A percentile compares a stretch with the other conserved stretches of the same genome.
These are phyloP conservation scores for Paecilomyces formosus DNA, from an alignment of 2,329 filamentous ascomycete genomes.

Conservation along the genomic window DNA sequence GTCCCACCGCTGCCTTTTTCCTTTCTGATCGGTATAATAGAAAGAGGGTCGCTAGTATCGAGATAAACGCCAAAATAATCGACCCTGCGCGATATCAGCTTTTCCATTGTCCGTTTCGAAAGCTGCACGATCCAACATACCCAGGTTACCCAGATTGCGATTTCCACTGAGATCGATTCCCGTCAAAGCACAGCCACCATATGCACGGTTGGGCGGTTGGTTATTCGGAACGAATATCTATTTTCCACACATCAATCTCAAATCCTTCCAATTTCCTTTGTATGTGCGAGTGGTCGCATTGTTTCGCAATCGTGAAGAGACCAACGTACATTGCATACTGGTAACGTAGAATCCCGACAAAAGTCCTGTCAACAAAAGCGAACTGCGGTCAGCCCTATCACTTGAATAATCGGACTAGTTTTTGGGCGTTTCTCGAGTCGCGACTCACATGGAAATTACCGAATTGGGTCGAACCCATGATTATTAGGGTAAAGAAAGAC, in stretches of 20 bases:
- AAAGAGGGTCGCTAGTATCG: constrained; percentile 60
- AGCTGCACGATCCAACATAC: constrained; percentile 36
- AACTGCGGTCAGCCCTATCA: constrained; percentile 13
- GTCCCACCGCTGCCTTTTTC: constrained; percentile 88
- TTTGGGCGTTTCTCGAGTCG: not conserved
- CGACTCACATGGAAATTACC: constrained; percentile 50
- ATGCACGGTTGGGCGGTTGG: constrained; percentile 54
- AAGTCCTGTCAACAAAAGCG: constrained; percentile 53
- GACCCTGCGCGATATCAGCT: constrained; percentile 53
- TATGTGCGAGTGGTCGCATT: not conserved
- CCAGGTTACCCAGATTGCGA: constrained; percentile 71
- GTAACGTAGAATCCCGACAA: constrained; percentile 75
- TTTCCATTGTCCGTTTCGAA: constrained; percentile 21
- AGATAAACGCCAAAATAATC: constrained; percentile 71
- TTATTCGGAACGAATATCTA: constrained; percentile 59
- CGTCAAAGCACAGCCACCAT: constrained; percentile 62
- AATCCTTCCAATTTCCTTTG: constrained; percentile 1
- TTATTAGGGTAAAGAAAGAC: constrained; percentile 8
- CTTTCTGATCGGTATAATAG: constrained; percentile 74
- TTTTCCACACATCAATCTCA: constrained; percentile 9
- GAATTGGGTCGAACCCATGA: constrained; percentile 49
- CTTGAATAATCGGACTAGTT: not conserved
- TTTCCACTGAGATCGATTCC: constrained; percentile 66
- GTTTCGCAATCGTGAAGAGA: not conserved
- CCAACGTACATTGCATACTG: constrained; percentile 71